phyloP scores from a whole-genome alignment of 768 basidiomycete genomes.

The Tylopilus felleus region DNA sequence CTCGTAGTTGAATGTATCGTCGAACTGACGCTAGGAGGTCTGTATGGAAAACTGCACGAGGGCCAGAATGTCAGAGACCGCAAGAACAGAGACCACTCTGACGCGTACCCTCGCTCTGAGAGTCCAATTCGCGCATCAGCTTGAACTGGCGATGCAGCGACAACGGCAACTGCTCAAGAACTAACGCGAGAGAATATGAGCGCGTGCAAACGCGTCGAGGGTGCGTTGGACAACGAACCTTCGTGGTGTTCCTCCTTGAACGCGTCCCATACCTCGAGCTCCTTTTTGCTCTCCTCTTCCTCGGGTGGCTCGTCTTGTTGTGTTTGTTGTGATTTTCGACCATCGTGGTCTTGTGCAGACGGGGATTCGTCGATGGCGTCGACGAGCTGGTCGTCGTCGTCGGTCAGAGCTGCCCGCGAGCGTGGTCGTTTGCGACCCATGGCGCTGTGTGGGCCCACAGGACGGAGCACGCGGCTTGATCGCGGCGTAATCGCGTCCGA shows the following conservation, averaged over 20 bases:
- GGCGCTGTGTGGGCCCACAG: constrained; percentile 8
- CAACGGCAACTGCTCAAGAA: constrained; percentile 74
- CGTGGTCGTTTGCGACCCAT: constrained; percentile 48
- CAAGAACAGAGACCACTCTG: not conserved
- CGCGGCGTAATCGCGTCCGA: not conserved
- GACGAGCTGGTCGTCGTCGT: constrained; percentile 26
- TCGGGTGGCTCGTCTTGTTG: constrained; percentile 11
- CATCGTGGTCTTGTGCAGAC: constrained; percentile 4
- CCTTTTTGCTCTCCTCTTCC: constrained; percentile 42
- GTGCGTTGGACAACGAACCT: constrained; percentile 39
- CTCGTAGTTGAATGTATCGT: constrained; percentile 43
- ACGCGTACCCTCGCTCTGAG: constrained; percentile 53
- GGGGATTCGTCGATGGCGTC: constrained; percentile 15
- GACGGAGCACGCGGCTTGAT: constrained; percentile 3
- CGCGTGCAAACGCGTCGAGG: not conserved
- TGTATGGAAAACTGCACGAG: constrained; percentile 35
- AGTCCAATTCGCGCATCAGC: constrained; percentile 70
- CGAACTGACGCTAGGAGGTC: constrained; percentile 44
- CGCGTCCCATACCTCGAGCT: constrained; percentile 67
- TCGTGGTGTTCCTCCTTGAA: constrained; percentile 80
- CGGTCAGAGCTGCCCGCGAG: constrained; percentile 36
- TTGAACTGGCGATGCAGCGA: constrained; percentile 68
- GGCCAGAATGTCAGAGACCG: not conserved
- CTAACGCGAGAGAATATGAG: constrained; percentile 33
- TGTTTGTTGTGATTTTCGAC: not conserved